Conservation (phyloP, 2,329 filamentous ascomycete genomes). For the Paramyrothecium roridum region DNA sequence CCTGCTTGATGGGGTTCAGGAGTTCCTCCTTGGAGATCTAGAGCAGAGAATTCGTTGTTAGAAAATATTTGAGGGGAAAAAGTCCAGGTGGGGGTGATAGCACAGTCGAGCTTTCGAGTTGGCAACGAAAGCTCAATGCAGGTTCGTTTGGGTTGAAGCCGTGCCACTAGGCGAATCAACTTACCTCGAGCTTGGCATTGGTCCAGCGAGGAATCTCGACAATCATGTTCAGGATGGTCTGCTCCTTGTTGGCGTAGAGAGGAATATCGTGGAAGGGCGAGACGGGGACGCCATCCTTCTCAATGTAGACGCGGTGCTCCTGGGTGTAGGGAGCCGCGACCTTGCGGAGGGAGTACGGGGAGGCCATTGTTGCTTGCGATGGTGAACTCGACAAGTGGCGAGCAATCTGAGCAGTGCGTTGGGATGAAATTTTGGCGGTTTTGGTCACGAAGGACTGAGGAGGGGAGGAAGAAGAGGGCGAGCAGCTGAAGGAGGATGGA, state of each 20-base stretch:
- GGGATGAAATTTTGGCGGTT: constrained; percentile 42
- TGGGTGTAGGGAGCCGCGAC: constrained; percentile 86
- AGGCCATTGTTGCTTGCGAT: constrained; percentile 45
- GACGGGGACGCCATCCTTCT: constrained; percentile 92
- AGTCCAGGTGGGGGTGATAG: no score
- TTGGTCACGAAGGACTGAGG: constrained; percentile 15
- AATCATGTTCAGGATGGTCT: constrained; percentile 97
- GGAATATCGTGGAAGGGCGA: constrained; percentile 99
- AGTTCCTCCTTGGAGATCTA: constrained; percentile 98
- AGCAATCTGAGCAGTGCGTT: constrained; percentile 51
- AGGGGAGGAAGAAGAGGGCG: constrained; percentile 13
- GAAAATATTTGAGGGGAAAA: constrained; percentile 8
- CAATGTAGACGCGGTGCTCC: constrained; percentile 95
- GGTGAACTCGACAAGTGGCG: constrained; percentile 39
- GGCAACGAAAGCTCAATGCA: background rate
- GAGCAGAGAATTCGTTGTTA: constrained; percentile 12
- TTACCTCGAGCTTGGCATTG: constrained; percentile 98
- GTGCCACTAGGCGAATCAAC: constrained; percentile 28
- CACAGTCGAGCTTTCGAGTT: no score
- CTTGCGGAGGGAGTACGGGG: constrained; percentile 77
- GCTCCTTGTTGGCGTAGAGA: constrained; percentile 93
- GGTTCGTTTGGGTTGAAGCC: background rate
- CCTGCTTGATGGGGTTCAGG: constrained; percentile 99
- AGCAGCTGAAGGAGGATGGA: constrained; percentile 25
- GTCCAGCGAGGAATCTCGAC: constrained; percentile 99